Evolutionary conservation across 129 eudicot species (phyloP).

Genomic region (Helichrysum umbraculigerum): DNA sequence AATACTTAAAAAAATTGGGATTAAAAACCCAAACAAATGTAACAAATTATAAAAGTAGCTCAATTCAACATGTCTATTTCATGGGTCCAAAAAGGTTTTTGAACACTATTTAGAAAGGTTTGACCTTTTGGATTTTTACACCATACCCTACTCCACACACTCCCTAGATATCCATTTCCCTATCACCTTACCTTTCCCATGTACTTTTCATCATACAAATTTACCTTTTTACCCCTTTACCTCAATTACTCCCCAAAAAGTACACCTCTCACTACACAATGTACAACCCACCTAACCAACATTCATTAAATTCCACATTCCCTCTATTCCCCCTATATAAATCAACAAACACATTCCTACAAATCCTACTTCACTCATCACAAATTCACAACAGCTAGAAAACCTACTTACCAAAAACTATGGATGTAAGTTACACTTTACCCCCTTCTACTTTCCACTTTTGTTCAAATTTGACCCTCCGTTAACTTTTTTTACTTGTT

Average conservation of each 20-base stretch:
- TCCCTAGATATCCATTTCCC: constrained; percentile 26
- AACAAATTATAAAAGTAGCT: not conserved
- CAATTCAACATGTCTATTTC: not conserved
- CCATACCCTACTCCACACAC: constrained; percentile 27
- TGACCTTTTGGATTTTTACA: constrained; percentile 30
- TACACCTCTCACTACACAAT: constrained; percentile 24
- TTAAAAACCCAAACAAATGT: no score
- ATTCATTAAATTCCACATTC: not conserved
- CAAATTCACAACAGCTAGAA: not conserved
- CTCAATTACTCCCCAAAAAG: not conserved
- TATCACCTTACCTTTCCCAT: constrained; percentile 19
- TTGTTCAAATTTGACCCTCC: not conserved
- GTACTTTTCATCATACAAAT: not conserved
- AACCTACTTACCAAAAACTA: not conserved
- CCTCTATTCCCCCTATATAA: constrained; percentile 15
- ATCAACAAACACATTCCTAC: not conserved
- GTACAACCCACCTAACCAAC: not conserved
- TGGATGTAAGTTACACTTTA: constrained; percentile 41
- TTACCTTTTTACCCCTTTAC: constrained; percentile 35
- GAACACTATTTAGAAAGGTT: constrained; percentile 13
- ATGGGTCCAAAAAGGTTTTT: not conserved
- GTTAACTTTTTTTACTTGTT: not conserved
- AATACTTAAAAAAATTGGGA: no score
- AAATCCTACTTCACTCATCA: constrained; percentile 13
- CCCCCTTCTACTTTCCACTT: not conserved